Evolutionary conservation across 2,329 filamentous ascomycete species (phyloP), one percentile per base, ranked within the genome.

Genomic region (Metarhizium anisopliae): DNA sequence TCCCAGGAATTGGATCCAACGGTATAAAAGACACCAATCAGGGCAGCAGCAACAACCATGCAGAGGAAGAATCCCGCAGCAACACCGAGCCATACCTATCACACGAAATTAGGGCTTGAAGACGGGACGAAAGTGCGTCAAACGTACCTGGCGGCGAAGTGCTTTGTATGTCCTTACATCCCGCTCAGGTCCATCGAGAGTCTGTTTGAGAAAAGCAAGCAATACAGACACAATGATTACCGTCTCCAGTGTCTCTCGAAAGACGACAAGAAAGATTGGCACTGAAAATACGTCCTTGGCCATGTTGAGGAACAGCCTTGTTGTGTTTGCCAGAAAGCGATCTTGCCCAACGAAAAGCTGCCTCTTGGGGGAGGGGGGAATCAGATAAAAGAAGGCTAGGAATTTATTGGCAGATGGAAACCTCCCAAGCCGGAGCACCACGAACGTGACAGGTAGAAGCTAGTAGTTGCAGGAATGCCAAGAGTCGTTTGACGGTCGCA

Each of bases 231-330:
- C 84, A 63, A 95, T 89, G 66, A 95, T 90, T 65, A 82, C 85
- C 1, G 87, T 88, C 75, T 95, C 90, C 51, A 95, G 76, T 47
- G 84, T 84, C 74, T 95, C 91, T 66, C 91, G 85, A 69, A 95
- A 94, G 72, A 89, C 85, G 69, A 96, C 89, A 75, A 96, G 92
- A 75, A 95, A 95, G 55, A 95, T 83, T 61, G 87, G 87, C 25
- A 90, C 83, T 59, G 87, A 81, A 70, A 91, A 91, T 56, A 91
- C 84, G 67, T 87, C 81, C 58, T 80, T 77, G 68, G 85, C 84
- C 74, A 81, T 85, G 60, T 52, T 68, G 56, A 16, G 25, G 38
- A 16, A 30, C 18, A 40, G 18, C 32, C 32, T 30, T 25, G 18
- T 20, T 25, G 32, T 42, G 42, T 20, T 18, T 40, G 38, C 20